These are phyloP conservation scores for Pseudohyphozyma bogoriensis DNA, from an alignment of 768 basidiomycete species.

Conservation along the genomic window DNA sequence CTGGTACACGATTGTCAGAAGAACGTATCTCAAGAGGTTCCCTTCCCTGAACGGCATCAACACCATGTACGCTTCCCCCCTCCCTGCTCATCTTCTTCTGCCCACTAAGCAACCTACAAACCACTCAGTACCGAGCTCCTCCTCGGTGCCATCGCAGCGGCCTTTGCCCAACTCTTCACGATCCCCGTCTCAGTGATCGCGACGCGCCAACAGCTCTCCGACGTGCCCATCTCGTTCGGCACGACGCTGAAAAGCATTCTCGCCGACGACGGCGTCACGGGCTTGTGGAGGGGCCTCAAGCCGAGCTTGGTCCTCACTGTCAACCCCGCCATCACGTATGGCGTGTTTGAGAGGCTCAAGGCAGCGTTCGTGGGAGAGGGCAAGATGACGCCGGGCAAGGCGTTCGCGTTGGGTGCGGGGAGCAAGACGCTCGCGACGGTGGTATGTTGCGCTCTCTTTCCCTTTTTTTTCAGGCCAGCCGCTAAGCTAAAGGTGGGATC, in stretches of 20 bases:
- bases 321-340: conserved; percentile 88
- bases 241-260: conserved; percentile 76
- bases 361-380: conserved; percentile 47
- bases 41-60: conserved; percentile 44
- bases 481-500: background rate
- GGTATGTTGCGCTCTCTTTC: conserved; percentile 46
- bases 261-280: conserved; percentile 67
- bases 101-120: background rate
- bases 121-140: conserved; percentile 51
- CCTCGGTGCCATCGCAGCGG: conserved; percentile 85
- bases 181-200: conserved; percentile 97
- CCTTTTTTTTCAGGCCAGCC: background rate
- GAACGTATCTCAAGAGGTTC: conserved; percentile 65
- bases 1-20: conserved; percentile 88
- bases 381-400: conserved; percentile 65
- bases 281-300: conserved; percentile 81
- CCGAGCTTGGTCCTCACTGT: conserved; percentile 90
- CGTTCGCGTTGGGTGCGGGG: conserved; percentile 78
- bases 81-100: background rate
- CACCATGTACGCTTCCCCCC: conserved; percentile 26
- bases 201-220: conserved; percentile 84
- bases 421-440: conserved; percentile 94
- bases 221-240: conserved; percentile 52
- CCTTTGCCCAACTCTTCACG: conserved; percentile 91
- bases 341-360: conserved; percentile 86